phyloP scores from a whole-genome alignment of 345 rosid genomes.

The Rhodamnia rubescens region DNA sequence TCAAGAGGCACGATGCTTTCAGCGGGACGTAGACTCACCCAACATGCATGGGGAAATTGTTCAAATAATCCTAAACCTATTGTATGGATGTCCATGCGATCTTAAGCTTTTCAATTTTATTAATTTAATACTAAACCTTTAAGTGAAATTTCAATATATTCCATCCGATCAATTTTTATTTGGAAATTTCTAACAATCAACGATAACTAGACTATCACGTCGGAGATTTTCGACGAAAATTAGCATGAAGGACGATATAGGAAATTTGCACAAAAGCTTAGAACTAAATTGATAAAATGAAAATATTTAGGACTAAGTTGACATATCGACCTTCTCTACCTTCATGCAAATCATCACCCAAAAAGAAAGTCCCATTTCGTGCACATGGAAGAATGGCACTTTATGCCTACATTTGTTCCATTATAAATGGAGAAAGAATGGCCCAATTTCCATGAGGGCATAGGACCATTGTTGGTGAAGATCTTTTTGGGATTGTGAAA shows the following conservation, averaged over 20 bases:
- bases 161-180: too few species aligned
- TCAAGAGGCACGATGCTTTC: neutral
- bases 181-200: rapidly evolving
- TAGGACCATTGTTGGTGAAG: too few species aligned
- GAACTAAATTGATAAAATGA: too few species aligned
- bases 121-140: neutral
- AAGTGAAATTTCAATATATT: rapidly evolving
- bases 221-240: too few species aligned
- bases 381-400: neutral
- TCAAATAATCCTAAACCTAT: neutral
- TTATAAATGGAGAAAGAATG: neutral
- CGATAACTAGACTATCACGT: too few species aligned
- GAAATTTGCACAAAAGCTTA: too few species aligned
- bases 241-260: too few species aligned
- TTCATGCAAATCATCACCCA: neutral
- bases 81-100: rapidly evolving
- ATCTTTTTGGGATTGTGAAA: too few species aligned
- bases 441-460: neutral
- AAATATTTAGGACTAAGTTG: too few species aligned
- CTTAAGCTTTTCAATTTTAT: rapidly evolving
- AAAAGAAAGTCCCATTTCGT: neutral
- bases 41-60: too few species aligned
- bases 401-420: neutral
- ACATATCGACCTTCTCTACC: neutral
- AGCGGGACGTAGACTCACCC: neutral